A percentile compares a stretch with the other conserved stretches of the same genome.
These are phyloP conservation scores for Hemisphaericaspora subhashii DNA, from an alignment of 1,139 yeast genomes.

Conservation along the genomic window DNA sequence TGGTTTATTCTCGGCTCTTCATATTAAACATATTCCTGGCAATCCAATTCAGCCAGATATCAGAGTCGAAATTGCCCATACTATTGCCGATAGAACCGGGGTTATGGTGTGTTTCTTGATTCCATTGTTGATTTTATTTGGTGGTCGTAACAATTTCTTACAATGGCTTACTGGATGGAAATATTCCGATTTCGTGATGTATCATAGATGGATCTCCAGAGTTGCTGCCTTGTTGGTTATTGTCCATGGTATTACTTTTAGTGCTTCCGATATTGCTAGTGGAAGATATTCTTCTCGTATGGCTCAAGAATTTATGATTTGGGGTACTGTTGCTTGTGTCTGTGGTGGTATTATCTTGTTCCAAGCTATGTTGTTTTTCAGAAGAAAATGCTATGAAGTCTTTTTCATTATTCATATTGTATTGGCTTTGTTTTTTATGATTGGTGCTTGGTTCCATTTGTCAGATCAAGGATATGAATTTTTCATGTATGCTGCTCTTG, in stretches of 20 bases:
- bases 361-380: slow-evolving; percentile 36
- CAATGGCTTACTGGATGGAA: slow-evolving; percentile 34
- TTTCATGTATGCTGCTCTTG: slow-evolving; percentile 36
- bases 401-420: slow-evolving; percentile 39
- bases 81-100: slow-evolving; percentile 34
- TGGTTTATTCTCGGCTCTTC: slow-evolving; percentile 34
- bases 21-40: slow-evolving; percentile 19
- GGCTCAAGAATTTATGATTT: slow-evolving; percentile 29
- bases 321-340: slow-evolving; percentile 48
- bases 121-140: slow-evolving; percentile 30
- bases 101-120: slow-evolving; percentile 23
- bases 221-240: slow-evolving; percentile 22
- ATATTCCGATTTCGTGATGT: slow-evolving; percentile 29
- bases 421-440: slow-evolving; percentile 37
- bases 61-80: slow-evolving; percentile 16
- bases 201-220: slow-evolving; percentile 34
- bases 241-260: slow-evolving; percentile 26
- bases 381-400: slow-evolving; percentile 41
- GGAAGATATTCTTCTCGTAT: slow-evolving; percentile 15
- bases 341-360: slow-evolving; percentile 32
- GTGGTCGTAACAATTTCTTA: slow-evolving; percentile 34
- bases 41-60: slow-evolving; percentile 24
- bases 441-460: slow-evolving; percentile 40
- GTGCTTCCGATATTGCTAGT: slow-evolving; percentile 14
- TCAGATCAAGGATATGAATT: slow-evolving; percentile 33